Evolutionary conservation across 2,329 filamentous ascomycete genomes (phyloP).

Genomic region (Stachybotrys echinatus): DNA sequence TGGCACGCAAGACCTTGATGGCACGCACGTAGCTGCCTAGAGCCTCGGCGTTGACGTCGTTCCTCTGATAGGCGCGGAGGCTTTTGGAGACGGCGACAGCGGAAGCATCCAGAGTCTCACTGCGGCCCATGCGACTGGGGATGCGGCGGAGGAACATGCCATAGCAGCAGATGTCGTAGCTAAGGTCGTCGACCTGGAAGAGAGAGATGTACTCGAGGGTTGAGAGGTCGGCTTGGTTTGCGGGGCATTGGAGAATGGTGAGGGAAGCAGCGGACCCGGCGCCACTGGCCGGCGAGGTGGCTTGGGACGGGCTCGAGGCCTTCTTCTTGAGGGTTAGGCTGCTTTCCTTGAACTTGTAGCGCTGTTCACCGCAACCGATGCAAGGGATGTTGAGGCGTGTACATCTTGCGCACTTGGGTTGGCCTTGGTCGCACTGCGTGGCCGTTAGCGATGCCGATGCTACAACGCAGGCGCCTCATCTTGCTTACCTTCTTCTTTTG

Average conservation of each 20-base stretch:
- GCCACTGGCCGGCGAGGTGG: neutral
- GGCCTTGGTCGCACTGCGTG: constrained; percentile 39
- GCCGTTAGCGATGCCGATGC: too few species aligned
- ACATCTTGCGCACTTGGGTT: constrained; percentile 39
- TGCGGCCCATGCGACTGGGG: constrained; percentile 37
- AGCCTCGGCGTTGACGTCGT: constrained; percentile 11
- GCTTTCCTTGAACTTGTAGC: constrained; percentile 43
- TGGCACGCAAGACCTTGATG: constrained; percentile 17
- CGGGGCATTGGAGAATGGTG: constrained; percentile 3
- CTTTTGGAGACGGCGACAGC: constrained; percentile 22
- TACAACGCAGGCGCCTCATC: neutral
- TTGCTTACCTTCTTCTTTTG: constrained; percentile 46
- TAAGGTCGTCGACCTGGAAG: constrained; percentile 33
- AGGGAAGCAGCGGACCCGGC: constrained; percentile 1
- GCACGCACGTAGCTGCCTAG: constrained; percentile 25
- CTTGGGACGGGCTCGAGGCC: constrained; percentile 1
- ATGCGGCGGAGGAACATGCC: constrained; percentile 39
- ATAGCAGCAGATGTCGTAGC: constrained; percentile 42
- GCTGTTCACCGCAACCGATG: constrained; percentile 37
- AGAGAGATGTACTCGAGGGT: constrained; percentile 19
- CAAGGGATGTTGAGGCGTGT: constrained; percentile 37
- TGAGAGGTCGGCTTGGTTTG: constrained; percentile 13
- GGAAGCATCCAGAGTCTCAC: constrained; percentile 37
- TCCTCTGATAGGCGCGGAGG: constrained; percentile 9
- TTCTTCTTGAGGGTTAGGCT: constrained; percentile 7